Percentiles rank a stretch among this genome's conserved stretches.
These are phyloP conservation scores for Flaveria trinervia DNA, from an alignment of 129 eudicot species.

Conservation along the genomic window DNA sequence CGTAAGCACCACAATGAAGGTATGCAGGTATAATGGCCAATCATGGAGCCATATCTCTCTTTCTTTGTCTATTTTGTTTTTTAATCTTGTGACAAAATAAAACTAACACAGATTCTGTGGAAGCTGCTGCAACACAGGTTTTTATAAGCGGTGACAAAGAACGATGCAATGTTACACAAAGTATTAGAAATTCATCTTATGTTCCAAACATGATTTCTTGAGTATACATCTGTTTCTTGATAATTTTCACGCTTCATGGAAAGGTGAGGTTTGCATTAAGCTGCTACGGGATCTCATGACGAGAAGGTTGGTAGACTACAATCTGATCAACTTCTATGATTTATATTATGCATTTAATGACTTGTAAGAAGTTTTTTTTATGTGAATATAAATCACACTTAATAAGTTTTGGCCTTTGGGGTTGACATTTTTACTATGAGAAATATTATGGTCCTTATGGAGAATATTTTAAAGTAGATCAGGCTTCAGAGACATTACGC, in stretches of 20 bases:
- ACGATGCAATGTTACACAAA: constrained; percentile 5
- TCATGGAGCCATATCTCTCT: constrained; percentile 10
- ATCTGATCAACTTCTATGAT: constrained; percentile 40
- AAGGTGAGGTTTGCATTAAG: constrained; percentile 94
- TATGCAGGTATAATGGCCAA: constrained; percentile 20
- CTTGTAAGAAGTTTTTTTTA: background rate
- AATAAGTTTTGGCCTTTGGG: background rate
- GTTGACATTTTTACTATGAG: no score
- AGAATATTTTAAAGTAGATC: constrained; percentile 90
- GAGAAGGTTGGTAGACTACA: constrained; percentile 93
- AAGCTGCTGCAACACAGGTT: constrained; percentile 90
- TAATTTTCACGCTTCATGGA: constrained; percentile 78
- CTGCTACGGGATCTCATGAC: constrained; percentile 91
- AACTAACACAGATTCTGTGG: constrained; percentile 64
- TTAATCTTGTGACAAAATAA: background rate
- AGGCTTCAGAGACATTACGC: constrained; percentile 80
- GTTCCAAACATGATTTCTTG: constrained; percentile 14
- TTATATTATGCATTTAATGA: background rate
- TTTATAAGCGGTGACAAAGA: constrained; percentile 84
- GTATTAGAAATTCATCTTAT: background rate
- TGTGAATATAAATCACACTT: background rate
- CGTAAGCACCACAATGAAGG: constrained; percentile 92
- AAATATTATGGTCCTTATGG: no score
- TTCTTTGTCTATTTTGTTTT: background rate
- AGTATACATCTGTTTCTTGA: background rate